Evolutionary conservation across 1,139 yeast genomes (phyloP).

Genomic region (Lodderomyces jiufengensis): DNA sequence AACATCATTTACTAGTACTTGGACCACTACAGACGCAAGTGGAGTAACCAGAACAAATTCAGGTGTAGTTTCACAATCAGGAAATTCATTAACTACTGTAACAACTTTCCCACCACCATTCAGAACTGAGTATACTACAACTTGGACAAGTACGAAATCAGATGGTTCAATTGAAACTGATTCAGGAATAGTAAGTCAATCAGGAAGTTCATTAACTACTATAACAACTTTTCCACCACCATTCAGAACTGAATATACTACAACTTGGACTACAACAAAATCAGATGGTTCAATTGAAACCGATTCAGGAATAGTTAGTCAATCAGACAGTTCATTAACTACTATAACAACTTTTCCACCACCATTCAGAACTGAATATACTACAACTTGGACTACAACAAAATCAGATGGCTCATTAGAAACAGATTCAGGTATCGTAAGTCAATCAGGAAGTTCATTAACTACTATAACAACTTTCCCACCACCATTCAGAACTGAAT

Average conservation of each 20-base stretch:
- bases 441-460: conserved; percentile 7
- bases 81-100: conserved; percentile 3
- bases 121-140: conserved; percentile 19
- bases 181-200: conserved; percentile 14
- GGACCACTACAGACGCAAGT: conserved; percentile 5
- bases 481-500: conserved; percentile 10
- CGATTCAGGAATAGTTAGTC: conserved; percentile 14
- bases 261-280: conserved; percentile 18
- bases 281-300: conserved; percentile 17
- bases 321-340: conserved; percentile 4
- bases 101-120: conserved; percentile 8
- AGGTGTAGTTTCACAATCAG: conserved; percentile 12
- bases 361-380: conserved; percentile 13
- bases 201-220: conserved; percentile 6
- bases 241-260: conserved; percentile 12
- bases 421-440: conserved; percentile 17
- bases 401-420: conserved; percentile 17
- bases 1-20: no score
- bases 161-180: conserved; percentile 18
- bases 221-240: conserved; percentile 4
- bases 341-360: conserved; percentile 5
- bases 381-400: conserved; percentile 19
- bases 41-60: no score
- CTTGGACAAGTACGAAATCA: conserved; percentile 16
- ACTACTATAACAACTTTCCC: conserved; percentile 5